phyloP scores from a whole-genome alignment of 257 asterid species.

The Plectranthus barbatus region DNA sequence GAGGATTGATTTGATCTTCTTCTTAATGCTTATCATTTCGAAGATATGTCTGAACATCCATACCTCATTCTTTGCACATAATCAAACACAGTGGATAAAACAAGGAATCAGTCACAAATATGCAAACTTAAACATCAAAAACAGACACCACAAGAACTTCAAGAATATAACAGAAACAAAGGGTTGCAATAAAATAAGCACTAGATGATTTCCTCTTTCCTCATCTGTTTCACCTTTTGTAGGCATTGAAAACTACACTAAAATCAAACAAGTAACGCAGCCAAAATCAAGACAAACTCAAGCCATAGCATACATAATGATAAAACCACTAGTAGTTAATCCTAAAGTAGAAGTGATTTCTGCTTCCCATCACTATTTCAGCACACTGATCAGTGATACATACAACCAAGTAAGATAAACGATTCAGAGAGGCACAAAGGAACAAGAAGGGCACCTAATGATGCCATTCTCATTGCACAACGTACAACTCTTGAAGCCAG shows the following conservation, averaged over 20 bases:
- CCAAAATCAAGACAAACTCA: slow-evolving; percentile 15
- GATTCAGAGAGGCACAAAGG: slow-evolving; percentile 25
- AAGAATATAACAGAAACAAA: background rate
- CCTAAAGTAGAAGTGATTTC: slow-evolving; percentile 1
- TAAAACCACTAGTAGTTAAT: background rate
- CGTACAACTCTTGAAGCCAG: slow-evolving; percentile 69
- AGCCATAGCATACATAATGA: background rate
- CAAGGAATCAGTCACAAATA: background rate
- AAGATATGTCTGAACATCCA: no score
- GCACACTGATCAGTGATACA: background rate
- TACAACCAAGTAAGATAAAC: background rate
- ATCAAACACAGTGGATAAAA: background rate
- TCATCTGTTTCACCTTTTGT: background rate
- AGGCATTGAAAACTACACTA: background rate
- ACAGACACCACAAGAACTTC: background rate
- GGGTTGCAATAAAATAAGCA: background rate
- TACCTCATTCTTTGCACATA: background rate
- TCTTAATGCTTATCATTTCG: no score
- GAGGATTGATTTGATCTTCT: no score
- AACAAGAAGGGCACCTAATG: slow-evolving; percentile 90
- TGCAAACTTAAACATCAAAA: background rate
- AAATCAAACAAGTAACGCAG: background rate
- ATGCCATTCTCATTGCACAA: slow-evolving; percentile 87
- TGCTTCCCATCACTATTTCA: background rate
- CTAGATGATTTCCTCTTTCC: background rate